Conservation (phyloP, 345 rosid genomes). For the Cardamine occulta region DNA sequence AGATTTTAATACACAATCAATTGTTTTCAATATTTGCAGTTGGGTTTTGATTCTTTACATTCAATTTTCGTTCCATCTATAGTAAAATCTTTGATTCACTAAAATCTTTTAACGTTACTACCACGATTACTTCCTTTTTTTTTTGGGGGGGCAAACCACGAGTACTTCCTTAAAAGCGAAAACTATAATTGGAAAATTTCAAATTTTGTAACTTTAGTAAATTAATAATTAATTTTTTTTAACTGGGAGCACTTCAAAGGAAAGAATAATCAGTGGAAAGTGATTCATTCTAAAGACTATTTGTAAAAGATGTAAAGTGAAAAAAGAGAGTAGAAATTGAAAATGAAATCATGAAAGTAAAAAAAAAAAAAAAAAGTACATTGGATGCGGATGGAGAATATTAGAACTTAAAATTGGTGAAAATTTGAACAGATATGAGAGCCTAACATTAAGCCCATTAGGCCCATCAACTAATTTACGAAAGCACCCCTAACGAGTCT, state of each 20-base stretch:
- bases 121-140: neutral
- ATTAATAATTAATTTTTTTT: neutral
- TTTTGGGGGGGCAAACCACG: no score
- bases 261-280: slow-evolving; percentile 32
- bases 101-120: slow-evolving; percentile 28
- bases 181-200: slow-evolving; percentile 18
- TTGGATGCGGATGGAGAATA: slow-evolving; percentile 12
- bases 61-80: slow-evolving; percentile 24
- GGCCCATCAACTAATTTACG: neutral
- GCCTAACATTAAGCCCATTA: slow-evolving; percentile 16
- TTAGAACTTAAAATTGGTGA: neutral
- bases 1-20: slow-evolving; percentile 37
- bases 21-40: slow-evolving; percentile 17
- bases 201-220: slow-evolving; percentile 27
- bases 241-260: slow-evolving; percentile 12
- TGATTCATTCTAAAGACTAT: slow-evolving; percentile 22
- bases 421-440: neutral
- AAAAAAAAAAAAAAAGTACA: neutral
- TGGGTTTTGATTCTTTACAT: slow-evolving; percentile 31
- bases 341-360: slow-evolving; percentile 39
- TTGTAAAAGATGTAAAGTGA: slow-evolving; percentile 40
- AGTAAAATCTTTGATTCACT: neutral
- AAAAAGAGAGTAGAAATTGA: slow-evolving; percentile 26
- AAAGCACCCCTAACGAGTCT: neutral
- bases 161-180: neutral